Evolutionary conservation across 352 stramenopile genomes (phyloP), one percentile per base, ranked within the genome.

Genomic region (Phytophthora podocarpi): DNA sequence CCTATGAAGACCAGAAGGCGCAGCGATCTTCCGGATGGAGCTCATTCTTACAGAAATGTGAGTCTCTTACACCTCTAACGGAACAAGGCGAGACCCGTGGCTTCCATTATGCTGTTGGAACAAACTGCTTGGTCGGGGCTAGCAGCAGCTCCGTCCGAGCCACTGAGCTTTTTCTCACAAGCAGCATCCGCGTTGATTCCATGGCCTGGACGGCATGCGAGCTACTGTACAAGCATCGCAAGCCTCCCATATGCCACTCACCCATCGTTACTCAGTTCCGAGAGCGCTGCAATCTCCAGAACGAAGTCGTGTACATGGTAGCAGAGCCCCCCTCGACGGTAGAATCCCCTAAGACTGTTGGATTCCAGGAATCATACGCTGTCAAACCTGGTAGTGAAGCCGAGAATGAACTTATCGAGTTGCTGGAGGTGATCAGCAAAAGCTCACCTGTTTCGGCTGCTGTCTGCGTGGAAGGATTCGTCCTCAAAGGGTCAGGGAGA

Each of bases 341-440:
- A 11, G 54, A 59, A 11, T 11, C 10, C 18, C 32, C 3, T 16
- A 51, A 31, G 16, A 20, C 12, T 2, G 18, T 30, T 20, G 31
- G 1, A 1, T 12, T 24, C 8, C 26, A 21, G 35, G 42, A 46
- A 20, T 30, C 55, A 12, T 52, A 78, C 31, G 34, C 55, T 50
- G 49, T 49, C 0, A 24, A 35, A 5, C 65, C 77, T 10, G 70
- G 72, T 7, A 77, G 64, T 12, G 64, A 77, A 36, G 67, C 59
- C 1, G 80, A 90, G 23, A 49, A 55, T 0, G 76, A 82, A 34
- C 50, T 85, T 0, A 56, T 80, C 10, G 57, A 72, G 21, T 42
- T 90, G 3, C 54, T 90, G 0, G 53, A 75, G n/a, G 76, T 90
- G 26, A 80, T 90, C 59, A 78, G 74, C 67, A 75, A 74, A 52